Percentiles rank a stretch among this genome's conserved stretches.
Conservation (phyloP, 331 rosid species). For the Arachis monticola region DNA sequence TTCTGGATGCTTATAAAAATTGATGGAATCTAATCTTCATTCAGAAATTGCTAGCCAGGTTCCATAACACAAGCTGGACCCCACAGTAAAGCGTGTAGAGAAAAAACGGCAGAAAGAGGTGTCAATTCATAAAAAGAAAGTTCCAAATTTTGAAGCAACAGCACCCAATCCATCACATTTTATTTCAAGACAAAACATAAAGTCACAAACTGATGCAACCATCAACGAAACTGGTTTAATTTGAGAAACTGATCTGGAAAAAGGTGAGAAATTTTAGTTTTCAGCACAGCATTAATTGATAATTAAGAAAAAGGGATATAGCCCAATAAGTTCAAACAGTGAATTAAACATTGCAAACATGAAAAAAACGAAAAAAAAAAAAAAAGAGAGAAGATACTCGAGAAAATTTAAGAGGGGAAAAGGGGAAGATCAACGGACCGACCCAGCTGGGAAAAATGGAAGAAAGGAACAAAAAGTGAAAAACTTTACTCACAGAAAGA, state of each 20-base stretch:
- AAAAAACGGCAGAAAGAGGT: background rate
- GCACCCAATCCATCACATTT: constrained; percentile 25
- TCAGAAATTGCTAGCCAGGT: constrained; percentile 38
- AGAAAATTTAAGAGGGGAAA: constrained; percentile 34
- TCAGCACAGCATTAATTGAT: constrained; percentile 6
- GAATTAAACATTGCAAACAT: constrained; percentile 38
- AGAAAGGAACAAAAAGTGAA: constrained; percentile 48
- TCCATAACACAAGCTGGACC: constrained; percentile 40
- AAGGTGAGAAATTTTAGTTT: constrained; percentile 30
- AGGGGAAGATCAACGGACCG: constrained; percentile 28
- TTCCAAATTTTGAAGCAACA: constrained; percentile 8
- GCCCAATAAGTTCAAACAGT: constrained; percentile 24
- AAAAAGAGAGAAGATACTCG: constrained; percentile 44
- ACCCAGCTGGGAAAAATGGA: constrained; percentile 33
- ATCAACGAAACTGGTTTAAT: constrained; percentile 26
- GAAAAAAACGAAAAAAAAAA: constrained; percentile 25
- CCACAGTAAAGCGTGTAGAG: constrained; percentile 21
- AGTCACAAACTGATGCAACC: constrained; percentile 3
- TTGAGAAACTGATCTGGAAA: constrained; percentile 3
- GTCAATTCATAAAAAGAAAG: constrained; percentile 36
- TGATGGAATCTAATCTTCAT: constrained; percentile 38
- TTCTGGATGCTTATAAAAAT: constrained; percentile 36
- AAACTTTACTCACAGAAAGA: constrained; percentile 45
- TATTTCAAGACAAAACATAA: background rate
- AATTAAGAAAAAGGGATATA: constrained; percentile 4